Evolutionary conservation across 768 basidiomycete genomes (phyloP).

Genomic region (Termitomyces sp.): DNA sequence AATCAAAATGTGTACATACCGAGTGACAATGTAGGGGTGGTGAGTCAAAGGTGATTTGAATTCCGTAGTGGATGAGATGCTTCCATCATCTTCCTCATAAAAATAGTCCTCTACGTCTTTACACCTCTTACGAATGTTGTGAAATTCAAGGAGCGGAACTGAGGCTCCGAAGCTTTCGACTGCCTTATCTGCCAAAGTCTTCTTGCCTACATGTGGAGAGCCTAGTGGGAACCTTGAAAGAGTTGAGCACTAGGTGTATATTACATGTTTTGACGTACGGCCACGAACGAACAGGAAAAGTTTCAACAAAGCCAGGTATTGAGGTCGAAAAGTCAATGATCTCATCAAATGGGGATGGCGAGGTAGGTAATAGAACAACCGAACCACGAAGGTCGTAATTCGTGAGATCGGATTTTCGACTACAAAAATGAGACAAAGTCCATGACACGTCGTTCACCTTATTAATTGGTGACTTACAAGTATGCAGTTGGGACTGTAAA

Average conservation of each 20-base stretch:
- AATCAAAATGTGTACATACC: constrained; percentile 14
- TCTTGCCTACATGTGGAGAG: constrained; percentile 11
- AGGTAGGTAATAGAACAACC: constrained; percentile 27
- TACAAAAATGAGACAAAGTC: constrained; percentile 1
- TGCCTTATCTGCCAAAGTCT: constrained; percentile 21
- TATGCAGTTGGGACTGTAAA: constrained; percentile 22
- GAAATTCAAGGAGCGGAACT: constrained; percentile 28
- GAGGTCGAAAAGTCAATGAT: constrained; percentile 25
- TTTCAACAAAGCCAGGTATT: constrained; percentile 21
- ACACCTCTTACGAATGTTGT: constrained; percentile 21
- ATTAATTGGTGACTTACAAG: constrained; percentile 19
- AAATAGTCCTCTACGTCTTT: neutral
- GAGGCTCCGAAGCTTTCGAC: constrained; percentile 28
- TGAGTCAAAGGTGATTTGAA: constrained; percentile 14
- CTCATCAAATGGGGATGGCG: constrained; percentile 22
- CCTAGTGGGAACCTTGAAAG: constrained; percentile 17
- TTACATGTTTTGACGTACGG: constrained; percentile 16
- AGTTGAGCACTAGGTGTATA: neutral
- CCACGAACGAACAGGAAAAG: constrained; percentile 21
- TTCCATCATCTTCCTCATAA: constrained; percentile 11
- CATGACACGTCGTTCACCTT: neutral
- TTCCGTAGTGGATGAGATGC: constrained; percentile 10
- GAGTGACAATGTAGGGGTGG: constrained; percentile 32
- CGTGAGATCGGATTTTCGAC: constrained; percentile 18
- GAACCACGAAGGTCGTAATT: constrained; percentile 30